Base-by-base conservation (phyloP, 2,329 filamentous ascomycete genomes). In the Aaosphaeria pasadenensis region DNA sequence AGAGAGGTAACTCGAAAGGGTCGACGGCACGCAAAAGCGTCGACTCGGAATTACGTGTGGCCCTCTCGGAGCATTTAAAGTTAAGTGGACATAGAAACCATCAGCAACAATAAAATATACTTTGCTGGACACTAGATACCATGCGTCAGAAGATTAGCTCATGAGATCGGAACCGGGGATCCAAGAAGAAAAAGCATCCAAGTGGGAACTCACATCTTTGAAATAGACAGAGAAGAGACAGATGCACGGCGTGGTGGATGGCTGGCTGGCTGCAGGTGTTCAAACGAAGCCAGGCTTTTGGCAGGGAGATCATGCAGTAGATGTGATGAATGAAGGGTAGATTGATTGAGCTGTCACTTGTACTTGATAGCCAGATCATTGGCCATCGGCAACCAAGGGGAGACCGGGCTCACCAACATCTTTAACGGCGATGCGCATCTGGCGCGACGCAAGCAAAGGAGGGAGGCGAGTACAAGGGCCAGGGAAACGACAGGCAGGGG, bases 331-430 rank as follows among this genome's bases (percentile, higher is more conserved):
- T 17, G 44, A 43, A 46, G 40, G 45, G 30, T 30, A 48, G 50
- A 47, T 49, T 45, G 47, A 50, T 33, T 48, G 47, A 36, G 50
- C 54, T 59, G 55, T 58, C 56, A 59, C 47, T 51, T 35, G 51
- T 52, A 49, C 49, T 49, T 55, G 58, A 59, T 54, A 60, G 58
- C 48, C 57, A 52, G 47, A 47, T 43, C 47, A 11, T 9, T 13
- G 39, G 51, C 47, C 48, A 43, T 39, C 42, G 44, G 30, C 41
- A 52, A 49, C 48, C 45, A 51, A 53, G 38, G 50, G 57, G 51
- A 47, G 47, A 62, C 63, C 50, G 53, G 49, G 53, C 51, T 50
- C 52, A 51, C 51, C 52, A 44, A 57, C 17, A 24, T 24, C 17
- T 24, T 24, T 24, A 24, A 24, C 17, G 17, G 17, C 17, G 17